Percentiles rank a stretch among this genome's conserved stretches.
phyloP scores from a whole-genome alignment of 306 rosid species.

The Medicago lupulina region DNA sequence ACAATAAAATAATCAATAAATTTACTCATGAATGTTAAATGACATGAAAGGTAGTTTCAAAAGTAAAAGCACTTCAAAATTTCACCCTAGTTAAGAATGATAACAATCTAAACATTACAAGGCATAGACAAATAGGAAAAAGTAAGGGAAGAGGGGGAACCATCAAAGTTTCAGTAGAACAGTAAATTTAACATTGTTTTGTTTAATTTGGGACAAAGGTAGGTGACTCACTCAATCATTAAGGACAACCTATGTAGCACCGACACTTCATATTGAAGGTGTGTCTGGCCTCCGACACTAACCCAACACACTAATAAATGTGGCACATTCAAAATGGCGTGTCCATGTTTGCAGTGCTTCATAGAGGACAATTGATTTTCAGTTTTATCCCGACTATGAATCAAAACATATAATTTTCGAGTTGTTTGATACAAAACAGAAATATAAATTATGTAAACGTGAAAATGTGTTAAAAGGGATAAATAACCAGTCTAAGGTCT shows the following conservation, averaged over 20 bases:
- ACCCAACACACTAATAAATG: no score
- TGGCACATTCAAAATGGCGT: neutral
- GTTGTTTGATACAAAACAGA: neutral
- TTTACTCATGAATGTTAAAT: neutral
- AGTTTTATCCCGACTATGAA: no score
- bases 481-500: constrained; percentile 86
- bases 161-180: neutral
- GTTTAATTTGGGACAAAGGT: constrained; percentile 14
- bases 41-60: constrained; percentile 18
- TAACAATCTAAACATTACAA: neutral
- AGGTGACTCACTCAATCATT: neutral
- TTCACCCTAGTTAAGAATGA: constrained; percentile 10
- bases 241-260: neutral
- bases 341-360: no score
- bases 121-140: neutral
- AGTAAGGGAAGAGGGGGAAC: neutral
- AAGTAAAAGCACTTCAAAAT: constrained; percentile 31
- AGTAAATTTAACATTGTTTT: neutral
- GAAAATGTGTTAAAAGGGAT: constrained; percentile 38
- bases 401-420: neutral
- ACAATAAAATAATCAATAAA: constrained; percentile 25
- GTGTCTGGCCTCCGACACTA: neutral
- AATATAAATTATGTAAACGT: neutral
- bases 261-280: neutral
- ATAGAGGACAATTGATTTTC: no score